Evolutionary conservation across 306 rosid genomes (phyloP).

Genomic region (Alnus rubra): DNA sequence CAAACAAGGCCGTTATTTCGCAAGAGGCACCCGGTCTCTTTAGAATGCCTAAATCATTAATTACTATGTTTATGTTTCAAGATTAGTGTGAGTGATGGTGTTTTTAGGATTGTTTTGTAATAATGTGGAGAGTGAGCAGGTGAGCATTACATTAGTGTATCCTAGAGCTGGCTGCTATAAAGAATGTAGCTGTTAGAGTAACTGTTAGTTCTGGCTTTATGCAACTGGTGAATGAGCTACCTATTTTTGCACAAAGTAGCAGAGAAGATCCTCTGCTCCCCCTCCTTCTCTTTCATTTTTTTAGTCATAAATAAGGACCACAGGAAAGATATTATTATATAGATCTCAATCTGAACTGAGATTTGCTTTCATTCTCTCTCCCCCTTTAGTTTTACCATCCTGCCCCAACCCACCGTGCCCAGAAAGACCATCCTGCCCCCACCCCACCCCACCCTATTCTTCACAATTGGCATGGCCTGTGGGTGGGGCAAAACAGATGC

Average conservation of each 20-base stretch:
- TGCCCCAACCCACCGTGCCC: slow-evolving; percentile 47
- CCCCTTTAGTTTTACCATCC: slow-evolving; percentile 27
- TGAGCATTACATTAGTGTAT: slow-evolving; percentile 31
- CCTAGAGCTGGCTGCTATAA: slow-evolving; percentile 42
- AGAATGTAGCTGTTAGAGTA: slow-evolving; percentile 43
- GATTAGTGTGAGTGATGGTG: neutral
- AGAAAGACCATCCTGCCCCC: slow-evolving; percentile 8
- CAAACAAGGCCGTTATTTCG: too few species aligned
- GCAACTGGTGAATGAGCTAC: slow-evolving; percentile 52
- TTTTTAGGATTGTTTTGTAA: too few species aligned
- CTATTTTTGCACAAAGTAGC: slow-evolving; percentile 44
- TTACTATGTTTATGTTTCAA: neutral
- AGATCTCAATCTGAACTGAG: slow-evolving; percentile 78
- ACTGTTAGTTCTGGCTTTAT: slow-evolving; percentile 59
- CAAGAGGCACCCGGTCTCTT: too few species aligned
- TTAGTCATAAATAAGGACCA: slow-evolving; percentile 58
- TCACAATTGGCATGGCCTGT: slow-evolving; percentile 1
- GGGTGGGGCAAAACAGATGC: slow-evolving; percentile 2
- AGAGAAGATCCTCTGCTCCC: slow-evolving; percentile 28
- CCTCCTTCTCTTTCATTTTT: slow-evolving; percentile 24
- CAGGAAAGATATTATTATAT: slow-evolving; percentile 51
- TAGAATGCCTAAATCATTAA: neutral
- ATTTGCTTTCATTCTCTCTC: slow-evolving; percentile 47
- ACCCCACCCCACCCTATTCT: slow-evolving; percentile 23
- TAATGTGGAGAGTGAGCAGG: slow-evolving; percentile 2